Evolutionary conservation across 768 basidiomycete species (phyloP).

Genomic region (Chiua virens): DNA sequence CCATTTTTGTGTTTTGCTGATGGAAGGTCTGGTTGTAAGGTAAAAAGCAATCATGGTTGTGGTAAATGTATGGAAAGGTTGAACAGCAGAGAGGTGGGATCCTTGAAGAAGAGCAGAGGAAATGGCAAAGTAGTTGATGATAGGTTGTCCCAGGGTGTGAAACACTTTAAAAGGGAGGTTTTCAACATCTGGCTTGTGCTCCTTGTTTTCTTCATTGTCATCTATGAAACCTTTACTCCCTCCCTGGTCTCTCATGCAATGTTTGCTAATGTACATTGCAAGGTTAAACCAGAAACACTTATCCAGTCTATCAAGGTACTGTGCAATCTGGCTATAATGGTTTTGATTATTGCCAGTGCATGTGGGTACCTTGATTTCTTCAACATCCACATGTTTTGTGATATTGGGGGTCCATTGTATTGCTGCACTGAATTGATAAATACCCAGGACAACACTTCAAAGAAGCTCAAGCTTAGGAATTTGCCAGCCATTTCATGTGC

Average conservation of each 20-base stretch:
- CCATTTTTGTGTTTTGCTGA: too few species aligned
- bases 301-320: not conserved
- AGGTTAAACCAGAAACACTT: not conserved
- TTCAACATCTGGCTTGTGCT: not conserved
- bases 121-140: constrained; percentile 2
- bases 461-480: not conserved
- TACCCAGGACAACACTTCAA: not conserved
- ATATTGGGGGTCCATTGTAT: not conserved
- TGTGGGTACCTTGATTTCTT: not conserved
- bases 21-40: constrained; percentile 3
- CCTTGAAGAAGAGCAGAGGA: not conserved
- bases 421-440: constrained; percentile 9
- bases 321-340: not conserved
- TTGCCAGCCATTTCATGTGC: not conserved
- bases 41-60: constrained; percentile 1
- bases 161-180: too few species aligned
- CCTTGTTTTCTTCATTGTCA: not conserved
- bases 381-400: not conserved
- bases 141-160: not conserved
- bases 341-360: not conserved
- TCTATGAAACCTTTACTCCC: too few species aligned
- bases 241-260: not conserved
- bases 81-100: constrained; percentile 15
- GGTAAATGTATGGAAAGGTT: not conserved
- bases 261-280: not conserved